Evolutionary conservation across 768 basidiomycete genomes (phyloP).

Genomic region (Boletus sensibilis): DNA sequence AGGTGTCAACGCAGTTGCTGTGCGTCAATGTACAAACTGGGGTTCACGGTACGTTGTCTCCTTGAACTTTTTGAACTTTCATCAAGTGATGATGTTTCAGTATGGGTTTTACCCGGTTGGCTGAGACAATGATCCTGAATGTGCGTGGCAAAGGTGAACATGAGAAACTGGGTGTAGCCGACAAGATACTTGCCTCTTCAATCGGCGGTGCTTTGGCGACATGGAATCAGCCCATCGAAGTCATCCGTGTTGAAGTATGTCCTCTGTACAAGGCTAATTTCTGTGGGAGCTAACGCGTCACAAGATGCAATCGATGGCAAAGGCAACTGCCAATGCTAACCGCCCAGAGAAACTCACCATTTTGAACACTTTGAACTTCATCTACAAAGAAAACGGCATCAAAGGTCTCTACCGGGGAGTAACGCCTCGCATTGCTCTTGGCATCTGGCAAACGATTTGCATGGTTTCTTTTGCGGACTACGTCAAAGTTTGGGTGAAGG

Average conservation of each 20-base stretch:
- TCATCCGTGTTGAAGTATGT: slow-evolving; percentile 88
- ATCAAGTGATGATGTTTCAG: slow-evolving; percentile 39
- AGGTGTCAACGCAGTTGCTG: slow-evolving; percentile 94
- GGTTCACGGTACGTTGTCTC: slow-evolving; percentile 67
- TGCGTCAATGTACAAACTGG: slow-evolving; percentile 93
- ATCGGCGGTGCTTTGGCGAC: slow-evolving; percentile 94
- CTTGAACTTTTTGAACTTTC: neutral
- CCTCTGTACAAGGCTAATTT: neutral
- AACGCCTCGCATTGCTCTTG: slow-evolving; percentile 92
- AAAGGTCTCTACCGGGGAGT: slow-evolving; percentile 98
- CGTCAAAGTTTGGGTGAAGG: slow-evolving; percentile 83
- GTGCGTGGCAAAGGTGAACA: slow-evolving; percentile 75
- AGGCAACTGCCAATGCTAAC: slow-evolving; percentile 63
- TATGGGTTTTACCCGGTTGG: slow-evolving; percentile 95
- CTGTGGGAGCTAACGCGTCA: slow-evolving; percentile 4
- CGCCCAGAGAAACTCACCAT: slow-evolving; percentile 93
- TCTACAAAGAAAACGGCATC: slow-evolving; percentile 95
- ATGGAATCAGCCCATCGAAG: slow-evolving; percentile 99
- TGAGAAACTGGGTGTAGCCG: slow-evolving; percentile 69
- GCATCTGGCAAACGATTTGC: slow-evolving; percentile 97
- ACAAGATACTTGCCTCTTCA: slow-evolving; percentile 86
- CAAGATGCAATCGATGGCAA: slow-evolving; percentile 99
- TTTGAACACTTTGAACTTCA: slow-evolving; percentile 85
- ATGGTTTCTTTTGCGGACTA: slow-evolving; percentile 99
- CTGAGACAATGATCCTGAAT: slow-evolving; percentile 76